Conservation (phyloP, 257 asterid genomes). For the Marsdenia floribunda region DNA sequence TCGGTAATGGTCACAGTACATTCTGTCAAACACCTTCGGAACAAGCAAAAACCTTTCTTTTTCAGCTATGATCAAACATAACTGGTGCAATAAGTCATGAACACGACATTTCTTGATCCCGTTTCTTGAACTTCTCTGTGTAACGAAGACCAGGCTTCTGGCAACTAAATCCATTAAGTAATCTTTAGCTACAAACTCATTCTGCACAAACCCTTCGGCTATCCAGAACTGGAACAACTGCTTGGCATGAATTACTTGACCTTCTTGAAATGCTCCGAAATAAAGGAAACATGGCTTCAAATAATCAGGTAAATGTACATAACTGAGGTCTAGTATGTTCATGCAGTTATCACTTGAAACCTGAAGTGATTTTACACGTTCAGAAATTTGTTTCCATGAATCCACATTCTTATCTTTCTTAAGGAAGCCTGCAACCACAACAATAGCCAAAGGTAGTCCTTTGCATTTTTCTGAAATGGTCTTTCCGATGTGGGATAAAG, state of each 20-base stretch:
- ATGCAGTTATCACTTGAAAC: neutral
- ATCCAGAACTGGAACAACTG: conserved; percentile 9
- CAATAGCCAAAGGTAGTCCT: conserved; percentile 13
- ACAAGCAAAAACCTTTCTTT: conserved; percentile 3
- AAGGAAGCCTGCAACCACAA: too few relatives aligned
- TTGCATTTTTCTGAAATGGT: neutral
- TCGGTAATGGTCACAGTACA: neutral
- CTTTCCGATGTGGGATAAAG: neutral
- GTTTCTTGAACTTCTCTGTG: too few relatives aligned
- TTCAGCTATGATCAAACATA: conserved; percentile 6
- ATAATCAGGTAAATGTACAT: conserved; percentile 6
- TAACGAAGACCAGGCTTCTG: too few relatives aligned
- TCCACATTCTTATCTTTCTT: neutral
- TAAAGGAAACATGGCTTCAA: neutral
- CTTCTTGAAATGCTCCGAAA: too few relatives aligned
- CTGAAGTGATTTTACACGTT: neutral
- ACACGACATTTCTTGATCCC: too few relatives aligned
- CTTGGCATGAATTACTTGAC: too few relatives aligned
- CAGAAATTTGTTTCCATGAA: neutral
- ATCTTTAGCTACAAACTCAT: conserved; percentile 6
- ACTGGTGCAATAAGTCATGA: too few relatives aligned
- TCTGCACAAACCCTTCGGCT: conserved; percentile 11
- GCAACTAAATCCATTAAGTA: neutral
- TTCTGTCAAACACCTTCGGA: neutral
- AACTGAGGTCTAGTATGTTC: conserved; percentile 4